These are phyloP conservation scores for Solanum clarkiae DNA, from an alignment of 257 asterid genomes.

Conservation along the genomic window DNA sequence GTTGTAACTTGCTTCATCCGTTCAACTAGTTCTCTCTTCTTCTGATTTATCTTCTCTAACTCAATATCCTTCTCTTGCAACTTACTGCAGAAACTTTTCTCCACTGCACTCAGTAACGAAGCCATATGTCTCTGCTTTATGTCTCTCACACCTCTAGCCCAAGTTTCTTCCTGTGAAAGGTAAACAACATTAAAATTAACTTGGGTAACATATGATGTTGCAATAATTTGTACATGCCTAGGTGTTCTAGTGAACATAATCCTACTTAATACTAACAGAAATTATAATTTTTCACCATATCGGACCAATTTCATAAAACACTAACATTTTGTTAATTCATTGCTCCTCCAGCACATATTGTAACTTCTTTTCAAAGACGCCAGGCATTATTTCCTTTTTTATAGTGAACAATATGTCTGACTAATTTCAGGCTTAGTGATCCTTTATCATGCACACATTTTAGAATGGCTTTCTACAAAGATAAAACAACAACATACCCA, in stretches of 20 bases:
- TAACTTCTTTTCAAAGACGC: not conserved
- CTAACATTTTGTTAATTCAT: not conserved
- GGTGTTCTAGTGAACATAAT: not conserved
- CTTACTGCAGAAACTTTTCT: conserved; percentile 34
- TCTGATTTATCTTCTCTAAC: conserved; percentile 43
- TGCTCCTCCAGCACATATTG: not conserved
- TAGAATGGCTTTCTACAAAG: not conserved
- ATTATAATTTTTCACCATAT: not conserved
- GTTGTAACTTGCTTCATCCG: conserved; percentile 47
- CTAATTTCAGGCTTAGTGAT: not conserved
- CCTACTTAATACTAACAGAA: not conserved
- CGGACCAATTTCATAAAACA: not conserved
- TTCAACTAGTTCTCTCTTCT: conserved; percentile 63
- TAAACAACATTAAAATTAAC: not conserved
- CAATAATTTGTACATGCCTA: not conserved
- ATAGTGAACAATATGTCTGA: not conserved
- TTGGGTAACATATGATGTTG: not conserved
- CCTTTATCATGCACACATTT: not conserved
- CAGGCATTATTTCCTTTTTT: not conserved
- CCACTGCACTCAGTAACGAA: conserved; percentile 37
- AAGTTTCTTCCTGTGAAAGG: conserved; percentile 46
- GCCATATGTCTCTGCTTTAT: conserved; percentile 63
- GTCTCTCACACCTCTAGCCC: conserved; percentile 49
- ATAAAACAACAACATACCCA: too few relatives aligned
- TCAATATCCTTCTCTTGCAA: conserved; percentile 58